A percentile compares a stretch with the other conserved stretches of the same genome.
Evolutionary conservation across 495 filamentous ascomycete species (phyloP).

Genomic region (Penicillium lividum): DNA sequence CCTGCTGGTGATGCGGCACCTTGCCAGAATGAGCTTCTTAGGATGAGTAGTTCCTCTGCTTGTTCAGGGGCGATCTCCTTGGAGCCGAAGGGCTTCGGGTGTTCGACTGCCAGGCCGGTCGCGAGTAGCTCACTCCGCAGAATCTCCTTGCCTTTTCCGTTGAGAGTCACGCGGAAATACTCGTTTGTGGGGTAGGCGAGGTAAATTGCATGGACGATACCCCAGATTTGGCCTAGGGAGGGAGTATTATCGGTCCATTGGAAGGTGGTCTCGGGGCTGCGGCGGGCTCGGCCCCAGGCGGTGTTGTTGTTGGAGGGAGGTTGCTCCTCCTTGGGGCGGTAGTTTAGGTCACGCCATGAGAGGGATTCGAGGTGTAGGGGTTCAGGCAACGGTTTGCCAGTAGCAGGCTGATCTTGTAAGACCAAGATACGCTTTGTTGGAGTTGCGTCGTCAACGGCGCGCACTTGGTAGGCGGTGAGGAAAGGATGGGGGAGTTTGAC

Average conservation of each 20-base stretch:
- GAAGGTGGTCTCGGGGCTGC: conserved; percentile 40
- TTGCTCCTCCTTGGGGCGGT: conserved; percentile 22
- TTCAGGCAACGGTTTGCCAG: conserved; percentile 29
- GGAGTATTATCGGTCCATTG: conserved; percentile 45
- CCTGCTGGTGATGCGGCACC: conserved; percentile 66
- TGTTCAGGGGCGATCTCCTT: conserved; percentile 21
- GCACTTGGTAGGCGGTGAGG: conserved; percentile 33
- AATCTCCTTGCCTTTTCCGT: conserved; percentile 37
- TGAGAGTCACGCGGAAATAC: conserved; percentile 51
- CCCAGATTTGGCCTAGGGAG: conserved; percentile 62
- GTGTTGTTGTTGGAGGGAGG: conserved; percentile 44
- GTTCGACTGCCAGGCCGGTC: conserved; percentile 52
- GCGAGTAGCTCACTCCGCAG: conserved; percentile 52
- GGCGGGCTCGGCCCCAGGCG: conserved; percentile 45
- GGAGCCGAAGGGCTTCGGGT: conserved; percentile 39
- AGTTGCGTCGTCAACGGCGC: conserved; percentile 22
- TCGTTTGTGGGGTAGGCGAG: conserved; percentile 55
- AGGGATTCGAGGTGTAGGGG: conserved; percentile 35
- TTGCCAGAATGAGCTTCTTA: conserved; percentile 63
- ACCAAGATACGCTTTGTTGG: conserved; percentile 27
- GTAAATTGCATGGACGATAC: conserved; percentile 59
- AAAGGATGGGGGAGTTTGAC: conserved; percentile 37
- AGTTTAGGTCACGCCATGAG: conserved; percentile 34
- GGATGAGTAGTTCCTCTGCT: conserved; percentile 32
- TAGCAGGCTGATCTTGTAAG: conserved; percentile 28